These are phyloP conservation scores for Ogataea corticis DNA, from an alignment of 805 yeast species.

Conservation along the genomic window DNA sequence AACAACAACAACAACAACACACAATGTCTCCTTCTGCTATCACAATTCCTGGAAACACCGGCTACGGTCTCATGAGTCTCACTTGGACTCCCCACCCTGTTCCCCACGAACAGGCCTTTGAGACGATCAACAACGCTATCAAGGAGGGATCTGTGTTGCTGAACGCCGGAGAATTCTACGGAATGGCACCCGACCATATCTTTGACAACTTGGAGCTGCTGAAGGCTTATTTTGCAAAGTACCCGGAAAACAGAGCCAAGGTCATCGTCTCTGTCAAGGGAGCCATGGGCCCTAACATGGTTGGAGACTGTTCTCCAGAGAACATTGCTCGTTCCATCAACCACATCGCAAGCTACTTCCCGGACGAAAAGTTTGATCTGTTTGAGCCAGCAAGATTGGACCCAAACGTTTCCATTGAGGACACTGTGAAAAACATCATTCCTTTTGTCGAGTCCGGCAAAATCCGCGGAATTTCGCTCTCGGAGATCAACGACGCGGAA, in stretches of 20 bases:
- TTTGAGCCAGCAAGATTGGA: constrained; percentile 79
- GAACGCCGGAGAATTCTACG: constrained; percentile 83
- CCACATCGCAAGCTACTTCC: constrained; percentile 37
- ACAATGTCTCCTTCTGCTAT: constrained; percentile 2
- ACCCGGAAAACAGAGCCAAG: constrained; percentile 56
- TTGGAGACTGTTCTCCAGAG: constrained; percentile 54
- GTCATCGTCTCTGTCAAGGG: constrained; percentile 72
- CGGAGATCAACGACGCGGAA: constrained; percentile 61
- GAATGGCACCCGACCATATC: constrained; percentile 43
- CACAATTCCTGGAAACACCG: constrained; percentile 37
- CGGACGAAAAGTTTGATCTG: constrained; percentile 24
- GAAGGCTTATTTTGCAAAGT: constrained; percentile 54
- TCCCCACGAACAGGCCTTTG: constrained; percentile 53
- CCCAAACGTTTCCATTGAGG: constrained; percentile 53
- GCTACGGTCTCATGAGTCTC: constrained; percentile 81
- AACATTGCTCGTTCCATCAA: constrained; percentile 50
- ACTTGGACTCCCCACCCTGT: constrained; percentile 67
- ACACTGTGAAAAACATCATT: constrained; percentile 55
- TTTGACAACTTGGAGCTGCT: constrained; percentile 55
- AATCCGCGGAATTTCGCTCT: constrained; percentile 69
- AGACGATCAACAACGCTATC: constrained; percentile 53
- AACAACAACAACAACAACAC: too few species aligned
- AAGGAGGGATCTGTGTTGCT: constrained; percentile 51
- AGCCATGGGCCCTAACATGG: constrained; percentile 36
- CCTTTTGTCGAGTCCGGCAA: constrained; percentile 62